These are phyloP conservation scores for Dinochytrium kinnereticum DNA, from an alignment of 371 early-diverging fungal genomes.

Conservation along the genomic window DNA sequence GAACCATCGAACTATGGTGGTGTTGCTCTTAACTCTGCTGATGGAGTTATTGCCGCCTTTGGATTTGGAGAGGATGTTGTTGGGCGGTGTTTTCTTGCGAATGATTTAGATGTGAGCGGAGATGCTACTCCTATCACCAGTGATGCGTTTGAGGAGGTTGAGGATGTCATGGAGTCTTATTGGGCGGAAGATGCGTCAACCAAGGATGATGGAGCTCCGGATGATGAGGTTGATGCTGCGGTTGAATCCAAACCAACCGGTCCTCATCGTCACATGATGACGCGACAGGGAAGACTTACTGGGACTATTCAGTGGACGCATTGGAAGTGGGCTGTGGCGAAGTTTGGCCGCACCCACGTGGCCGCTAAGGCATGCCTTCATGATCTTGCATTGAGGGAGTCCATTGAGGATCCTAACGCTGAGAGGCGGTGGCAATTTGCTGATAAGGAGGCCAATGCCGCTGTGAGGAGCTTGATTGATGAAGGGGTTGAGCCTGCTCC, in stretches of 20 bases:
- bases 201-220: not conserved
- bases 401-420: conserved; percentile 9
- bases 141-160: not conserved
- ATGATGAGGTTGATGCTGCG: not conserved
- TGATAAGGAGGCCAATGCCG: conserved; percentile 32
- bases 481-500: not conserved
- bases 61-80: conserved; percentile 13
- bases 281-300: conserved; percentile 11
- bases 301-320: conserved; percentile 4
- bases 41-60: conserved; percentile 15
- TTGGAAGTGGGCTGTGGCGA: not conserved
- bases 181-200: not conserved
- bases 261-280: conserved; percentile 20
- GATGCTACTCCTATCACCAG: not conserved
- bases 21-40: not conserved
- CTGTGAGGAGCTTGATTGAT: conserved; percentile 13
- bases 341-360: not conserved
- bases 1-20: conserved; percentile 13
- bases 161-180: conserved; percentile 10
- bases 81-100: conserved; percentile 5
- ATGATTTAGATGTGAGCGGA: not conserved
- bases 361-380: conserved; percentile 17
- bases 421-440: conserved; percentile 27
- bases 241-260: not conserved
- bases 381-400: conserved; percentile 12